These are phyloP conservation scores for Amanita phalloides DNA, from an alignment of 768 basidiomycete genomes.

Conservation along the genomic window DNA sequence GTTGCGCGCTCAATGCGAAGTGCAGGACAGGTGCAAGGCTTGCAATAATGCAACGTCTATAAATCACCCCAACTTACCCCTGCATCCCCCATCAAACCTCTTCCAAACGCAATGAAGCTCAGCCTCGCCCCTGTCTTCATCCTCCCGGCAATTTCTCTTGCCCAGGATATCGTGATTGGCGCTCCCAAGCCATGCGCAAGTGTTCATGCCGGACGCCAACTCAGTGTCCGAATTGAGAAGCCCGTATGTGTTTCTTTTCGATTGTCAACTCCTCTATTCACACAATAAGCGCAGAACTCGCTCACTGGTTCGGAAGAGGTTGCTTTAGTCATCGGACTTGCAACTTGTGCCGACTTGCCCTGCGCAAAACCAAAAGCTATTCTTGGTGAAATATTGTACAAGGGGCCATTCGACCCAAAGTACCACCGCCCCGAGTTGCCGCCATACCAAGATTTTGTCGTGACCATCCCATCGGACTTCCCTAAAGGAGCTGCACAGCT, in stretches of 20 bases:
- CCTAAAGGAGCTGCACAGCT: constrained; percentile 22
- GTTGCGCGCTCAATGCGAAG: no score
- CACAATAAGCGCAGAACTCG: constrained; percentile 16
- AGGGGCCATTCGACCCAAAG: constrained; percentile 30
- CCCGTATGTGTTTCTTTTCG: constrained; percentile 25
- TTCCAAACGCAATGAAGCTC: not conserved
- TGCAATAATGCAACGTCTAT: no score
- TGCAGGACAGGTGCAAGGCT: no score
- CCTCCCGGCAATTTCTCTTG: constrained; percentile 22
- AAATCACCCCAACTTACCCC: no score
- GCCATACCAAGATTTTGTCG: constrained; percentile 35
- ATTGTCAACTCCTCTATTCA: not conserved
- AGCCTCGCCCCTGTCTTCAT: not conserved
- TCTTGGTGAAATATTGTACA: constrained; percentile 31
- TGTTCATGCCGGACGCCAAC: constrained; percentile 23
- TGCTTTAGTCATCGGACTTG: constrained; percentile 32
- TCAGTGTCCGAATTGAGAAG: constrained; percentile 36
- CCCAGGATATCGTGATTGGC: constrained; percentile 31
- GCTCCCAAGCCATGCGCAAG: constrained; percentile 23
- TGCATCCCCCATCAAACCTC: no score
- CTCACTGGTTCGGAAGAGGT: constrained; percentile 31
- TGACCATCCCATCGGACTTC: constrained; percentile 23
- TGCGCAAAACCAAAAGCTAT: constrained; percentile 11
- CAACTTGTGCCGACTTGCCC: constrained; percentile 18
- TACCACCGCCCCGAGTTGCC: constrained; percentile 17